Conservation (phyloP, 225 moss, liverwort and hornwort species). For the Sphagnum tenellum region DNA sequence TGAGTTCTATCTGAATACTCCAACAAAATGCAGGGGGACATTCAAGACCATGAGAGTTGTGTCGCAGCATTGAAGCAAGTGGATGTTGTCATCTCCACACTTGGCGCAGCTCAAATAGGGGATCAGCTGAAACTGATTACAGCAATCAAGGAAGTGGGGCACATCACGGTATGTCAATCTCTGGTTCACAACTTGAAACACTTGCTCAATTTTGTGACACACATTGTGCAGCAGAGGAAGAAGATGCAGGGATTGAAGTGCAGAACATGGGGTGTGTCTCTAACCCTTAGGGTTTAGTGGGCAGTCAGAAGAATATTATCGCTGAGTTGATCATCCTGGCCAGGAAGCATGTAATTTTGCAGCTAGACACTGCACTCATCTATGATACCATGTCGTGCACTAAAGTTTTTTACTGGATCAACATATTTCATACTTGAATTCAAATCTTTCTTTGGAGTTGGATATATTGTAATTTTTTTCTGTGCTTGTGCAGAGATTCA, state of each 20-base stretch:
- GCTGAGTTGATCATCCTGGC: too few relatives aligned
- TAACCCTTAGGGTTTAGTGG: too few relatives aligned
- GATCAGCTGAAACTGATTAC: constrained; percentile 36
- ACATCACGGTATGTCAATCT: constrained; percentile 12
- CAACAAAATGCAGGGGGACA: constrained; percentile 24
- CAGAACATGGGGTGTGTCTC: not conserved
- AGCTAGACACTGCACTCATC: not conserved
- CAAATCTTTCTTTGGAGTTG: too few relatives aligned
- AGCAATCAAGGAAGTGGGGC: constrained; percentile 33
- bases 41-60: constrained; percentile 23
- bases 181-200: not conserved
- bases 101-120: constrained; percentile 11
- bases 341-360: not conserved
- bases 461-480: too few relatives aligned
- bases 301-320: too few relatives aligned
- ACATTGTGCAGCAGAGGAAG: too few relatives aligned
- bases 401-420: not conserved
- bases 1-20: not conserved
- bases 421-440: too few relatives aligned
- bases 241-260: not conserved
- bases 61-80: constrained; percentile 30
- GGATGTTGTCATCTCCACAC: constrained; percentile 38
- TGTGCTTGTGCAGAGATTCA: constrained; percentile 16
- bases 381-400: not conserved
- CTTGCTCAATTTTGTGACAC: not conserved